phyloP scores from a whole-genome alignment of 768 basidiomycete species.

The Suillus subaureus region DNA sequence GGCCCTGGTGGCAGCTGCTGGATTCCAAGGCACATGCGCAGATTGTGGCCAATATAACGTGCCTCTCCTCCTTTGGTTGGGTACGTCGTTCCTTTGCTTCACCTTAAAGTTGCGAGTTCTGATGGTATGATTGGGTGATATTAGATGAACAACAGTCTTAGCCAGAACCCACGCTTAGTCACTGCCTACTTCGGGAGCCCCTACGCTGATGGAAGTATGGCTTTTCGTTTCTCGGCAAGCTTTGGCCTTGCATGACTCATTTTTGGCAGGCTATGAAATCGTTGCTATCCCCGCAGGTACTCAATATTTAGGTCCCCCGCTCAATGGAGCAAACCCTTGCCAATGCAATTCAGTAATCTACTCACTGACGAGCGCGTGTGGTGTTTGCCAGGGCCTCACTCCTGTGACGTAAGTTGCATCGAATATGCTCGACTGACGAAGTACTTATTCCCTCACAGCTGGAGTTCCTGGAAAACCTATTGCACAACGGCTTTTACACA shows the following conservation, averaged over 20 bases:
- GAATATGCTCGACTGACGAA: too few species aligned
- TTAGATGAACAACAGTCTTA: conserved; percentile 45
- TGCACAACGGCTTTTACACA: conserved; percentile 41
- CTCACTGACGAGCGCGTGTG: conserved; percentile 58
- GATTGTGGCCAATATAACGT: neutral
- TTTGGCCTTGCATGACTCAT: conserved; percentile 13
- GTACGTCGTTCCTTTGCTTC: neutral
- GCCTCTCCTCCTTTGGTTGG: conserved; percentile 1
- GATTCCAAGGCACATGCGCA: neutral
- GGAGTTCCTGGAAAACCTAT: conserved; percentile 52
- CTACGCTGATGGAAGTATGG: conserved; percentile 45
- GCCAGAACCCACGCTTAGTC: conserved; percentile 48
- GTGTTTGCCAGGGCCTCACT: conserved; percentile 52
- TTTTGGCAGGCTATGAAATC: conserved; percentile 38
- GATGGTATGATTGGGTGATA: neutral
- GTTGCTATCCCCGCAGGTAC: conserved; percentile 36
- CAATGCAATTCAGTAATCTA: conserved; percentile 61
- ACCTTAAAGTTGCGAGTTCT: neutral
- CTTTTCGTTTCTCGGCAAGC: neutral
- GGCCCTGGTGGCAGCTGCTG: neutral
- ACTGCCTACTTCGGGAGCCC: conserved; percentile 44
- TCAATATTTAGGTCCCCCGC: conserved; percentile 37
- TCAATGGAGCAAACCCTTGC: conserved; percentile 36
- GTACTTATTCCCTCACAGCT: conserved; percentile 35
- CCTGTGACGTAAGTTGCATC: conserved; percentile 35